Base-by-base conservation (phyloP, 768 basidiomycete genomes). In the Naganishia antarctica region DNA sequence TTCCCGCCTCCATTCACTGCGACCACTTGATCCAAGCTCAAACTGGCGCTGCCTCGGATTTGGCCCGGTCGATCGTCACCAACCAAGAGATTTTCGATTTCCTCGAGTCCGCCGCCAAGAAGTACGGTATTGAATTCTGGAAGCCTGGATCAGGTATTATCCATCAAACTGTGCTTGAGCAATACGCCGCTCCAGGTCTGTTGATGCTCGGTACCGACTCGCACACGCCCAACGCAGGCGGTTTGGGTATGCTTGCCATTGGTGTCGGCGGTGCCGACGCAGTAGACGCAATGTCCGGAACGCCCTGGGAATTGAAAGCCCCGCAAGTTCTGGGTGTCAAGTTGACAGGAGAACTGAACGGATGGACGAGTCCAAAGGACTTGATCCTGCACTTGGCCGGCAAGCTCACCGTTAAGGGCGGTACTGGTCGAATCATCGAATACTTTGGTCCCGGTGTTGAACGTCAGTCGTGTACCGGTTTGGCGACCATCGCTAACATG, bases 21-120 rank as follows among this genome's bases (percentile, higher is more conserved):
- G 96, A 99, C 74, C 96, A 99, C 79, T 83, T 99, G 47, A 97
- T 99, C 64, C 91, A 92, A 77, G 96, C 96, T 18, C 81, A 83
- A n/a, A 84, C 87, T 60, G 94, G 94, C 3, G 96, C 93, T 2
- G 83, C 87, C 44, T 78, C 84, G 2, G 96, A 99, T 74, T 80
- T 99, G 12, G 47, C 64, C 1, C 82, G 85, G 34, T 91, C 93
- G 6, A 86, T 97, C 67, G 81, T 85, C 41, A 85, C 86, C 12
- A 97, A 98, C 76, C 84, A 90, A 80, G 96, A 99, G 76, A 94
- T 99, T 13, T 99, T 97, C 72, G 90, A 98, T 73, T 99, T 99
- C 76, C 80, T 99, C 65, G 86, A 94, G 79, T 93, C 90, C 69
- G 91, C 92, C 16, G 86, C 78, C 3, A 69, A 76, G 64, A 80